Percentiles rank a stretch among this genome's conserved stretches.
Conservation (phyloP, 495 filamentous ascomycete species). For the Collariella sp. region DNA sequence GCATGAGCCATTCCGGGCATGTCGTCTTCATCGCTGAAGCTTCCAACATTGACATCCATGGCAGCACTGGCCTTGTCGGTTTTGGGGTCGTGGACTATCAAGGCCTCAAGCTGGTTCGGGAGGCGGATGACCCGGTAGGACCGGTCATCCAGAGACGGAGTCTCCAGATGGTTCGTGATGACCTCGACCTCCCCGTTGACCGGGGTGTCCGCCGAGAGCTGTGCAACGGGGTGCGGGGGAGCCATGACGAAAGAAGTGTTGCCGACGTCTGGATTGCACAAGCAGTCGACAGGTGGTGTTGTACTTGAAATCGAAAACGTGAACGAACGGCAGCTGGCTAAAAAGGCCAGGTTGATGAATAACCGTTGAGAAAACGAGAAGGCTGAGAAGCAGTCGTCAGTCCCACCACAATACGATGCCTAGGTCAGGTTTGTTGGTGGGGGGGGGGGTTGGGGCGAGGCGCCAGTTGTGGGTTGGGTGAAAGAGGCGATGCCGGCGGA, state of each 20-base stretch:
- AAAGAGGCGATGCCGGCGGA: not conserved
- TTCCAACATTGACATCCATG: conserved; percentile 91
- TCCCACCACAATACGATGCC: not conserved
- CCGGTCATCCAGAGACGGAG: conserved; percentile 79
- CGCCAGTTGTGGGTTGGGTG: not conserved
- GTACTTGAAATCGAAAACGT: not conserved
- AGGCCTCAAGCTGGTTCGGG: conserved; percentile 82
- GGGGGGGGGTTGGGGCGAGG: not conserved
- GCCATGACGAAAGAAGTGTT: conserved; percentile 19
- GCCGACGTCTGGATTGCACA: not conserved
- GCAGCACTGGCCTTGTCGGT: conserved; percentile 96
- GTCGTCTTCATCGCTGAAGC: conserved; percentile 81
- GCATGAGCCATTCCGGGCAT: conserved; percentile 93
- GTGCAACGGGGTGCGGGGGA: conserved; percentile 17
- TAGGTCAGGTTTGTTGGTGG: not conserved
- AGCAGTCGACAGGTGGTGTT: not conserved
- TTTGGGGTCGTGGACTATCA: conserved; percentile 88
- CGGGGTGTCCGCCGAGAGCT: conserved; percentile 4
- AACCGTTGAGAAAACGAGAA: not conserved
- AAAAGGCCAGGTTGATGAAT: not conserved
- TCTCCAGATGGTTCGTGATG: conserved; percentile 74
- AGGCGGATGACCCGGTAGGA: conserved; percentile 81
- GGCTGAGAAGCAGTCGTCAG: not conserved
- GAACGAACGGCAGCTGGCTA: not conserved
- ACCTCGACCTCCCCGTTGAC: conserved; percentile 42